A percentile compares a stretch with the other conserved stretches of the same genome.
phyloP scores from a whole-genome alignment of 2,329 filamentous ascomycete genomes.

The Microcyclosporella mali region DNA sequence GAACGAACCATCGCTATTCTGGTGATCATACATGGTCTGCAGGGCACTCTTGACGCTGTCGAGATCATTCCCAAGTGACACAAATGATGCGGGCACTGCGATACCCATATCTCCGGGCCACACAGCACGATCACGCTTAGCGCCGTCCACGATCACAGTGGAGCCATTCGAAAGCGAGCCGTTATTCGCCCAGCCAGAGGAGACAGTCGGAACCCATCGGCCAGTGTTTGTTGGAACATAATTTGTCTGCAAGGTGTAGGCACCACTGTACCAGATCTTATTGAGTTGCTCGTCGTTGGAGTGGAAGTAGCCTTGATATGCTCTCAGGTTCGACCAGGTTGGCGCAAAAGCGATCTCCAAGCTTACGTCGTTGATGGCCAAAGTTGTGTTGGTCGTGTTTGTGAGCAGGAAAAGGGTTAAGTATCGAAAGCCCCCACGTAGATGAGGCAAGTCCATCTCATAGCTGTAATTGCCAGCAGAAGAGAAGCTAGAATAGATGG shows the following conservation, averaged over 20 bases:
- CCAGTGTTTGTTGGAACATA: slow-evolving; percentile 32
- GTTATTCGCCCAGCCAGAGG: slow-evolving; percentile 32
- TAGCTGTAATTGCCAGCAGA: slow-evolving; percentile 32
- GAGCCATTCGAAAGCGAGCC: slow-evolving; percentile 29
- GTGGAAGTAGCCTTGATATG: slow-evolving; percentile 34
- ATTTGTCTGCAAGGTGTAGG: slow-evolving; percentile 37
- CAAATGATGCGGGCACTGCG: slow-evolving; percentile 40
- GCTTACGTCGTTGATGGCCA: slow-evolving; percentile 35
- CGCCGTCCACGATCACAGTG: slow-evolving; percentile 35
- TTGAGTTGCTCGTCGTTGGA: slow-evolving; percentile 45
- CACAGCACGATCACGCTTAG: slow-evolving; percentile 35
- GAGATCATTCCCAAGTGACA: slow-evolving; percentile 33
- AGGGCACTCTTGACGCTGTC: slow-evolving; percentile 45
- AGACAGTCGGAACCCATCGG: slow-evolving; percentile 22
- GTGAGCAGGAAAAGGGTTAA: slow-evolving; percentile 43
- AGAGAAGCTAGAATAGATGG: slow-evolving; percentile 38
- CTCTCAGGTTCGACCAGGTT: slow-evolving; percentile 40
- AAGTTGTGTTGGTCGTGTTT: slow-evolving; percentile 27
- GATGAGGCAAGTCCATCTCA: slow-evolving; percentile 40
- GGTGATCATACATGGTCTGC: slow-evolving; percentile 43
- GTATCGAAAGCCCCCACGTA: slow-evolving; percentile 51
- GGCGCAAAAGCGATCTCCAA: slow-evolving; percentile 46
- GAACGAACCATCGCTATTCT: slow-evolving; percentile 33
- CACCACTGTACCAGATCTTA: slow-evolving; percentile 52
- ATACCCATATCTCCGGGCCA: slow-evolving; percentile 48